Base-by-base conservation (phyloP, 805 yeast genomes). In the Suhomyces sp. region DNA sequence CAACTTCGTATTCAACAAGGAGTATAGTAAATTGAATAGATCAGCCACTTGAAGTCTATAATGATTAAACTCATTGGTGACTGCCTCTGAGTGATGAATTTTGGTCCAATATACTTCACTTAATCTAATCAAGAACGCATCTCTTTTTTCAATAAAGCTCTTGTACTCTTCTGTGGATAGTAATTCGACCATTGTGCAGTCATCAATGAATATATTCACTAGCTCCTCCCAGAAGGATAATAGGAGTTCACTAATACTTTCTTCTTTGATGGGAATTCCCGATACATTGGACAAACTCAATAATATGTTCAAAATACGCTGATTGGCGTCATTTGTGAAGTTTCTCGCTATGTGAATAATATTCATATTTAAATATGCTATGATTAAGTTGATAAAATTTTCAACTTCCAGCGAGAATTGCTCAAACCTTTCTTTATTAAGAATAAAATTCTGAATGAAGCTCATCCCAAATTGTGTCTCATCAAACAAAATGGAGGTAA, bases 41-140 rank as follows among this genome's bases (percentile, higher is more conserved):
- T 93, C 98, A 1, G 82, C 74, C 7, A 83, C 82, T 42, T 83
- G 91, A 20, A 76, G 63, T 47, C 97, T 72, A 56, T 78, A 91
- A 17, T 77, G 71, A 15, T 60, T 58, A 49, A 88, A 86, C 44
- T 83, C 95, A 14, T 72, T 56, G 17, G 53, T 52, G 7, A 62
- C 58, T 23, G 65, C 67, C 12, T 65, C 59, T 13, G 63, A 66
- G 16, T 73, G 52, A 31, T 76, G 81, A 3, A 79, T 67, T 47
- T 88, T 87, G 3, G 68, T 63, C 81, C 93, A 82, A 56, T 86
- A 88, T 2, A 79, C 70, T 15, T 61, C 63, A 14, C 86, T 70
- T 3, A 86, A 72, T 40, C 70, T 67, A 20, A 60, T 63, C 39
- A 83, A 74, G 4, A 79, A 10, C 8, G 38, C 52, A 29, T 54